These are phyloP conservation scores for Solanum medicagineum DNA, from an alignment of 257 asterid species.

Conservation along the genomic window DNA sequence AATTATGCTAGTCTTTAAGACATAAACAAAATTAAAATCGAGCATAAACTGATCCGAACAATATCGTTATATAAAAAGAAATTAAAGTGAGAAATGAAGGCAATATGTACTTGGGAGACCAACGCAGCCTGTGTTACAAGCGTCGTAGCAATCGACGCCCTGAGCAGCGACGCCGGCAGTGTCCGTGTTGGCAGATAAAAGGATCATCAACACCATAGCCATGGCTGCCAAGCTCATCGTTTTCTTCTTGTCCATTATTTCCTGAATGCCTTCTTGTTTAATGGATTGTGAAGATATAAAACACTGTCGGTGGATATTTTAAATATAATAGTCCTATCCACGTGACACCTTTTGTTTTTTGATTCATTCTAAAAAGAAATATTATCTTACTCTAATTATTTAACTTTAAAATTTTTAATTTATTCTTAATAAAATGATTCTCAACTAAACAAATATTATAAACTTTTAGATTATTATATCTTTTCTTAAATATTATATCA, in stretches of 20 bases:
- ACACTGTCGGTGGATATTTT: not conserved
- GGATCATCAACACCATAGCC: constrained; percentile 10
- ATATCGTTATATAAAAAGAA: not conserved
- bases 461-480: too few species aligned
- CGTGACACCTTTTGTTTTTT: too few species aligned
- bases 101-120: constrained; percentile 5
- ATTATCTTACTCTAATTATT: too few species aligned
- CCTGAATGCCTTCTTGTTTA: not conserved
- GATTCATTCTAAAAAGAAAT: too few species aligned
- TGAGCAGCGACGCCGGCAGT: constrained; percentile 9
- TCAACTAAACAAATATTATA: too few species aligned
- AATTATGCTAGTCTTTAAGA: not conserved
- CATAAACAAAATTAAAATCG: not conserved
- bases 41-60: not conserved
- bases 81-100: not conserved
- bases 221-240: constrained; percentile 1
- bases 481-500: too few species aligned
- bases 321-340: too few species aligned
- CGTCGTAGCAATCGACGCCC: constrained; percentile 27
- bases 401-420: too few species aligned
- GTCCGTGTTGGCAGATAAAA: constrained; percentile 15
- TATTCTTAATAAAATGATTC: too few species aligned
- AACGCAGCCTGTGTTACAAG: constrained; percentile 39
- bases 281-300: not conserved
- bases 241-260: constrained; percentile 21